These are phyloP conservation scores for Cadophora sp. DNA, from an alignment of 2,329 filamentous ascomycete species.

Conservation along the genomic window DNA sequence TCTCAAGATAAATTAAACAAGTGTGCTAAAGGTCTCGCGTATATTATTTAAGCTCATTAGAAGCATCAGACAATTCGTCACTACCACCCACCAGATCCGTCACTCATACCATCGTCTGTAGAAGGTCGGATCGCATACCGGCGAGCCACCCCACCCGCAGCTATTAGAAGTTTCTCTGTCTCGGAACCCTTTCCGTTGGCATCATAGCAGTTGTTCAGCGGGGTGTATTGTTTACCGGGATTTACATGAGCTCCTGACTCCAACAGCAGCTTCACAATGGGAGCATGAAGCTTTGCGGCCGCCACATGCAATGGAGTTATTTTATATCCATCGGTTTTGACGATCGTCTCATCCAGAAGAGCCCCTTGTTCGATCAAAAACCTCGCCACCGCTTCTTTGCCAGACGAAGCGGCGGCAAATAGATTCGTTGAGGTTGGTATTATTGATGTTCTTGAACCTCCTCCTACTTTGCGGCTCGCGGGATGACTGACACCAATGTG, in stretches of 20 bases:
- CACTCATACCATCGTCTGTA: not conserved
- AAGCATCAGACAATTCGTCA: too few relatives aligned
- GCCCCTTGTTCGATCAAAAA: slow-evolving; percentile 3
- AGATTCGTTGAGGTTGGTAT: too few relatives aligned
- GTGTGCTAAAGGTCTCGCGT: too few relatives aligned
- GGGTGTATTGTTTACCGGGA: too few relatives aligned
- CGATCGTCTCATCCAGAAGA: not conserved
- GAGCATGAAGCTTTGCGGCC: not conserved
- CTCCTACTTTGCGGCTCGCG: too few relatives aligned
- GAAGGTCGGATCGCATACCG: not conserved
- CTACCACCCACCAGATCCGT: too few relatives aligned
- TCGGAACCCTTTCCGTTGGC: not conserved
- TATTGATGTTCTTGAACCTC: too few relatives aligned
- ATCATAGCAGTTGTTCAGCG: not conserved
- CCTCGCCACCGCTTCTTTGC: not conserved
- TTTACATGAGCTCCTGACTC: not conserved
- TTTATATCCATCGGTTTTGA: not conserved
- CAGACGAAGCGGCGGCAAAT: not conserved
- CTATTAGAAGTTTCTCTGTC: slow-evolving; percentile 1
- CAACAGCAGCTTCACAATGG: not conserved
- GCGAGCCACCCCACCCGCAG: not conserved
- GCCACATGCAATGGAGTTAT: not conserved
- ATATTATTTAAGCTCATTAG: not conserved
- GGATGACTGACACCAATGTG: too few relatives aligned
- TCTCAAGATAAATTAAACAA: too few relatives aligned